Percentiles rank a stretch among this genome's conserved stretches.
phyloP scores from a whole-genome alignment of 2,329 filamentous ascomycete species.

The Diaporthe aspalathi region DNA sequence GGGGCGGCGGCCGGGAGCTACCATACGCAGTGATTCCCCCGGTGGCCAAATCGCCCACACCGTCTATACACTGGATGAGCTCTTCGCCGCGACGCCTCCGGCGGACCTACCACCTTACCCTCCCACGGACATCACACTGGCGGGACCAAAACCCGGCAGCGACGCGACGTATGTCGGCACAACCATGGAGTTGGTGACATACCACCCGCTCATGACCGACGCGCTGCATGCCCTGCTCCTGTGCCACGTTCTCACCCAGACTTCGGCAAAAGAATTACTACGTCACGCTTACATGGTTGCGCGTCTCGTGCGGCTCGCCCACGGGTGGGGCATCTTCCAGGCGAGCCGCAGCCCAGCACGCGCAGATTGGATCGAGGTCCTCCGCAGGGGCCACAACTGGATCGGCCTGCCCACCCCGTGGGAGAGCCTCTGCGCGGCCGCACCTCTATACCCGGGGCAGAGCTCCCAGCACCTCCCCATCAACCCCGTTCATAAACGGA shows the following conservation, averaged over 20 bases:
- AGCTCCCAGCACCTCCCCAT: background rate
- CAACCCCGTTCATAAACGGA: slow-evolving; percentile 44
- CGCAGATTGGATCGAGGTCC: slow-evolving; percentile 82
- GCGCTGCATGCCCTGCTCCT: slow-evolving; percentile 82
- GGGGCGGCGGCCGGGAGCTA: slow-evolving; percentile 52
- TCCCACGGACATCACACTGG: slow-evolving; percentile 51
- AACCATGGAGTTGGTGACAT: slow-evolving; percentile 74
- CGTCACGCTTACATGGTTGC: slow-evolving; percentile 87
- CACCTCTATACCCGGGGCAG: slow-evolving; percentile 54
- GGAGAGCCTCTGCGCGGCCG: slow-evolving; percentile 76
- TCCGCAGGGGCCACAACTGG: slow-evolving; percentile 77
- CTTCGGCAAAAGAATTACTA: slow-evolving; percentile 79
- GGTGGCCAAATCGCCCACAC: slow-evolving; percentile 49
- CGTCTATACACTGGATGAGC: slow-evolving; percentile 63
- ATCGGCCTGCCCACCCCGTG: slow-evolving; percentile 73
- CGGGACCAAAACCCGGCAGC: slow-evolving; percentile 45
- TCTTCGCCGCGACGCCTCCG: slow-evolving; percentile 78
- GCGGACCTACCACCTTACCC: slow-evolving; percentile 76
- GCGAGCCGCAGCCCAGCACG: slow-evolving; percentile 76
- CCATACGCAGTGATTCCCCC: slow-evolving; percentile 37
- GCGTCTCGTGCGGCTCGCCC: slow-evolving; percentile 76
- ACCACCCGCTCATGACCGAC: slow-evolving; percentile 83
- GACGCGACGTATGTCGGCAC: slow-evolving; percentile 49
- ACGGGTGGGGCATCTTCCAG: slow-evolving; percentile 86
- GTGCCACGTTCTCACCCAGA: slow-evolving; percentile 83